Evolutionary conservation across 352 stramenopile genomes (phyloP).

Genomic region (Phytophthora fragariae): DNA sequence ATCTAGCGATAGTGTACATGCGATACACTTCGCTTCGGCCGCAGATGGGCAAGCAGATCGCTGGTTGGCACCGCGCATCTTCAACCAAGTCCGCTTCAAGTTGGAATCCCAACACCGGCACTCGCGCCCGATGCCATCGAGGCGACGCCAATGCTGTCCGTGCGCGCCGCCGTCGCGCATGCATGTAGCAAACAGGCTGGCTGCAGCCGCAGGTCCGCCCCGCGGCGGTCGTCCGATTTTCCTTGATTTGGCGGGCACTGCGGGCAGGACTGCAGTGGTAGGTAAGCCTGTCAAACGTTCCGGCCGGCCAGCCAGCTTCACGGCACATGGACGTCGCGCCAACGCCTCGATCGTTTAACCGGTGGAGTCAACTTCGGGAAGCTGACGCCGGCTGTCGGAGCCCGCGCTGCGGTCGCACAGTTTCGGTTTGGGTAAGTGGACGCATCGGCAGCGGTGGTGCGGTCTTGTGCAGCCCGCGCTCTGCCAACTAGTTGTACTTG

Average conservation of each 20-base stretch:
- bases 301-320: background rate
- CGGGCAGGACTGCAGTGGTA: background rate
- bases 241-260: slow-evolving; percentile 4
- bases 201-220: background rate
- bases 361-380: slow-evolving; percentile 9
- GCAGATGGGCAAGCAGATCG: background rate
- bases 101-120: background rate
- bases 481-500: too few species aligned
- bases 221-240: background rate
- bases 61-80: background rate
- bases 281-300: slow-evolving; percentile 3
- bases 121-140: background rate
- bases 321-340: slow-evolving; percentile 13
- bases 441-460: too few species aligned
- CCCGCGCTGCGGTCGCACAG: too few species aligned
- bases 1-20: slow-evolving; percentile 2
- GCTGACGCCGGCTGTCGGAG: background rate
- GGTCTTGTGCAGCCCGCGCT: too few species aligned
- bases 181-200: background rate
- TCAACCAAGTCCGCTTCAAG: background rate
- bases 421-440: too few species aligned
- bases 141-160: background rate
- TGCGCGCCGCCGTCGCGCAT: too few species aligned
- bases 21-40: background rate
- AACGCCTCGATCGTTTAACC: slow-evolving; percentile 1